These are phyloP conservation scores for Mortierella sp. DNA, from an alignment of 371 early-diverging fungal species.

Conservation along the genomic window DNA sequence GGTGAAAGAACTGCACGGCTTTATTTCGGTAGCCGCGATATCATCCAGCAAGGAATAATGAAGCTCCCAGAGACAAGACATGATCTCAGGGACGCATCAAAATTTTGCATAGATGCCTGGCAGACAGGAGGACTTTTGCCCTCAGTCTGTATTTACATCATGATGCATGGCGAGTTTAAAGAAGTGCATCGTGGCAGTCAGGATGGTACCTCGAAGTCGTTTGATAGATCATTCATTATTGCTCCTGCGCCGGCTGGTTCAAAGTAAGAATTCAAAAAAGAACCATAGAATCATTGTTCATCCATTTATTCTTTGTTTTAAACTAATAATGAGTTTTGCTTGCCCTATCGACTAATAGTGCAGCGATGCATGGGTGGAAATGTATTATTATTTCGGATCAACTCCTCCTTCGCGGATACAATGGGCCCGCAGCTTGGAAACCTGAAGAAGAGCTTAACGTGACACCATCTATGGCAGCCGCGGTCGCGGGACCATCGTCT, in stretches of 20 bases:
- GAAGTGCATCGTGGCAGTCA: conserved; percentile 20
- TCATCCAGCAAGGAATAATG: conserved; percentile 26
- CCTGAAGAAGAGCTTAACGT: conserved; percentile 20
- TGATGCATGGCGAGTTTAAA: conserved; percentile 45
- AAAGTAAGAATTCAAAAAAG: conserved; percentile 5
- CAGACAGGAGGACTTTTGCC: conserved; percentile 36
- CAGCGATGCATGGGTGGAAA: conserved; percentile 37
- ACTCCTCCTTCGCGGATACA: conserved; percentile 31
- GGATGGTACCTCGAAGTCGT: conserved; percentile 26
- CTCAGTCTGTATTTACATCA: conserved; percentile 38
- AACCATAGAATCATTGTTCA: not conserved
- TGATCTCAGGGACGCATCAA: conserved; percentile 38
- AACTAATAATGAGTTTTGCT: not conserved
- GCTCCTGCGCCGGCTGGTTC: conserved; percentile 28
- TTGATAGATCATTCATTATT: conserved; percentile 46
- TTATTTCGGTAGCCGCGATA: conserved; percentile 26
- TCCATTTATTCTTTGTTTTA: not conserved
- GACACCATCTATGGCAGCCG: not conserved
- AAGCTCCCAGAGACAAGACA: conserved; percentile 31
- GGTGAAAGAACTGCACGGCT: conserved; percentile 18
- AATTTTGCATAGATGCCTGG: conserved; percentile 45
- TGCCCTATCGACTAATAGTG: conserved; percentile 12
- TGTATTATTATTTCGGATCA: conserved; percentile 48
- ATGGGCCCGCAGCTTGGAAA: conserved; percentile 37
- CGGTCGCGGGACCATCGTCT: not conserved